Evolutionary conservation across 257 asterid genomes (phyloP), one percentile per base, ranked within the genome.

Genomic region (Thymus mandschuricus): DNA sequence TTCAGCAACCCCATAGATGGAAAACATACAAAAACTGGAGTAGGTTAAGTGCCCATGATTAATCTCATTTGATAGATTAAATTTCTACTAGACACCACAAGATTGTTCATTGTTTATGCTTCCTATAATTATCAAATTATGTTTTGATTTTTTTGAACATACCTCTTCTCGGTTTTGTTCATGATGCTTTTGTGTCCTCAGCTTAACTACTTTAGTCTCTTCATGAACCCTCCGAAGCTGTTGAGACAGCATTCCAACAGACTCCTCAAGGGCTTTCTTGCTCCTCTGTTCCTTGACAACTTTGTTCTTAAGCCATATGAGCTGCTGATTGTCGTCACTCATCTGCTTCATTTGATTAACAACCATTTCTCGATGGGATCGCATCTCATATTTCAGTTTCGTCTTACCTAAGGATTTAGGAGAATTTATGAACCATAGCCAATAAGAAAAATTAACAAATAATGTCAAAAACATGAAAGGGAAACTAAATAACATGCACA

Each of bases 251-350:
- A 68, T 0, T 4, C 74, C 78, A 55, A 1, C 5, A 5, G 86
- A 59, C 72, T 85, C 88, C 74, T 79, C 79, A 8, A 84, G 79
- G 65, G 91, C 91, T 67, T 84, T 84, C 41, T 86, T 74, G 71
- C 13, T 84, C 60, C 1, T 76, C 66, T 82, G 87, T 71, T 86
- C 88, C 61, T 81, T 83, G 7, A 28, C 81, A 13, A 80, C 85
- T 76, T 70, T 81, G 77, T 74, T 78, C 72, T 81, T 89, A 11
- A 65, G 77, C 77, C 75, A 86, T 0, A n/a, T 0, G 12, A 89
- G 81, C 80, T 72, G 91, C 67, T 89, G 95, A 73, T 91, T 89
- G 2, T 91, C 95, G 76, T 89, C 96, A 2, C 79, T 81, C 95
- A 89, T 91, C 67, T 84, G 89, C 75, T 80, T 86, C 83, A 86